Conservation (phyloP, 177 flowering plant species). For the Vitis hybrid region DNA sequence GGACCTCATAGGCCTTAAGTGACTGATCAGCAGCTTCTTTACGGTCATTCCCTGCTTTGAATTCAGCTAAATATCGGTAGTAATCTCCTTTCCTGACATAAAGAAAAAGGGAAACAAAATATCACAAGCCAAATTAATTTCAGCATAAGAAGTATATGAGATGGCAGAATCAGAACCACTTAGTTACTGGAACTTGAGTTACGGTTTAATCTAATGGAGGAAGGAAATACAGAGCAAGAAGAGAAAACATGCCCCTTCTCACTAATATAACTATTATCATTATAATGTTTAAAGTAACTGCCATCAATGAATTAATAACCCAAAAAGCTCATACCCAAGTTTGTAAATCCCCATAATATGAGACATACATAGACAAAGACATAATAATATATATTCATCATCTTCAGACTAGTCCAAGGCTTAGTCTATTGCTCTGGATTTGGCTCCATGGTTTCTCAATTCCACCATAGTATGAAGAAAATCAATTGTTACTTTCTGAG, state of each 20-base stretch:
- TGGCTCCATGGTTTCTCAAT: background rate
- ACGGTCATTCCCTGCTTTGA: conserved; percentile 41
- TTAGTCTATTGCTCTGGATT: background rate
- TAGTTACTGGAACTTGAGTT: background rate
- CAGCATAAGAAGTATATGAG: too few species aligned
- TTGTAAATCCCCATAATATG: background rate
- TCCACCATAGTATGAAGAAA: background rate
- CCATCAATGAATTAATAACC: too few species aligned
- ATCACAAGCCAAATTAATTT: background rate
- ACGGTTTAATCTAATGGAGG: background rate
- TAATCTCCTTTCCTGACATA: conserved; percentile 59
- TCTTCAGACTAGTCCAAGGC: background rate
- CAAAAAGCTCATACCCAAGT: background rate
- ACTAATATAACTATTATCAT: too few species aligned
- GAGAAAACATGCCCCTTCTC: too few species aligned
- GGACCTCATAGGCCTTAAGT: conserved; percentile 54
- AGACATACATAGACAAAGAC: background rate
- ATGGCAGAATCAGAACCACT: background rate
- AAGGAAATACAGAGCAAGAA: too few species aligned
- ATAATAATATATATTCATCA: background rate
- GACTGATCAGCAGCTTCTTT: conserved; percentile 53
- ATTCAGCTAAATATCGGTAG: conserved; percentile 52
- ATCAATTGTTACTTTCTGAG: background rate
- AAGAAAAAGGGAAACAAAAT: background rate
- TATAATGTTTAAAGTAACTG: too few species aligned